Evolutionary conservation across 441 rosid species (phyloP).

Genomic region (Adansonia madagascariensis): DNA sequence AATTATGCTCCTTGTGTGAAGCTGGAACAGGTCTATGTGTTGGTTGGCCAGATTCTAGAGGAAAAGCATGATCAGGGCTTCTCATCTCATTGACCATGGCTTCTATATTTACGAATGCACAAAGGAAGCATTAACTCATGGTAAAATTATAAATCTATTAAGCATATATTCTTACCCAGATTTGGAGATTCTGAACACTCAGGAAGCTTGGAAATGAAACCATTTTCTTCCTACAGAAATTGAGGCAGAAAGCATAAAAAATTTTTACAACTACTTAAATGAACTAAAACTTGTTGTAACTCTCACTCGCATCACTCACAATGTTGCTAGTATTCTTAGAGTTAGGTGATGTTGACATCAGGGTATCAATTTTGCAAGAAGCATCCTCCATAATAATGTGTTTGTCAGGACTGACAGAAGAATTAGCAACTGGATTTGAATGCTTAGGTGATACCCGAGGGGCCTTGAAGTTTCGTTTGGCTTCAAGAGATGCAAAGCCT

Average conservation of each 20-base stretch:
- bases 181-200: slow-evolving; percentile 41
- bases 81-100: slow-evolving; percentile 35
- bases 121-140: slow-evolving; percentile 25
- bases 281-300: slow-evolving; percentile 23
- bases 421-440: slow-evolving; percentile 42
- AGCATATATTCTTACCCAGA: slow-evolving; percentile 46
- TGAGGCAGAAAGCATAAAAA: slow-evolving; percentile 26
- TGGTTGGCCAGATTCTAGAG: slow-evolving; percentile 35
- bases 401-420: slow-evolving; percentile 42
- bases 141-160: slow-evolving; percentile 14
- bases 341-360: slow-evolving; percentile 29
- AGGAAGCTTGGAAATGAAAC: slow-evolving; percentile 37
- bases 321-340: slow-evolving; percentile 32
- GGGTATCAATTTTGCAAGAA: slow-evolving; percentile 38
- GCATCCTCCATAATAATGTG: slow-evolving; percentile 35
- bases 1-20: slow-evolving; percentile 42
- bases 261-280: slow-evolving; percentile 14
- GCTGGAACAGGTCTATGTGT: slow-evolving; percentile 39
- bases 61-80: slow-evolving; percentile 34
- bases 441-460: slow-evolving; percentile 62
- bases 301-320: slow-evolving; percentile 40
- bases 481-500: slow-evolving; percentile 92
- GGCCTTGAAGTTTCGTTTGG: slow-evolving; percentile 77
- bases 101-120: slow-evolving; percentile 23
- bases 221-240: slow-evolving; percentile 50